These are phyloP conservation scores for Lasiodiplodia theobromae DNA, from an alignment of 2,329 filamentous ascomycete species.

Conservation along the genomic window DNA sequence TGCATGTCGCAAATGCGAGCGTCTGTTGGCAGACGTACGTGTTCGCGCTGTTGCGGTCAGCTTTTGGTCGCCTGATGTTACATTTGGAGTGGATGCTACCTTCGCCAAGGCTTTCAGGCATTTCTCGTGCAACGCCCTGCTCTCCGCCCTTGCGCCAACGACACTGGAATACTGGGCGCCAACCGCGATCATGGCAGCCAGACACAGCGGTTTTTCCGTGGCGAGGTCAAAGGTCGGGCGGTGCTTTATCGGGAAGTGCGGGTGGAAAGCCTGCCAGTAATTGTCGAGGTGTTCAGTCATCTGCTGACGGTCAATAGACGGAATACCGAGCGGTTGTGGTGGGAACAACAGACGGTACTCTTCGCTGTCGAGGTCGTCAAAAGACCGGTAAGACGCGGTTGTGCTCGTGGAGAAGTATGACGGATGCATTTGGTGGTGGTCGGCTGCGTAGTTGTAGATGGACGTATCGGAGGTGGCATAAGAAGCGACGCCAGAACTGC, in stretches of 20 bases:
- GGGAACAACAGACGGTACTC: constrained; percentile 45
- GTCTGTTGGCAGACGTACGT: constrained; percentile 29
- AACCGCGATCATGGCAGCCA: constrained; percentile 53
- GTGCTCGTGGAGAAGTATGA: constrained; percentile 26
- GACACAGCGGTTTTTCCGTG: constrained; percentile 51
- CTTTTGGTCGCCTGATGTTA: background rate
- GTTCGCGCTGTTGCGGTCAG: constrained; percentile 31
- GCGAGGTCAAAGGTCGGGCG: constrained; percentile 47
- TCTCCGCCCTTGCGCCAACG: constrained; percentile 43
- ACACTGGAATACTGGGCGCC: constrained; percentile 50
- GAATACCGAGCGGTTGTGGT: constrained; percentile 44
- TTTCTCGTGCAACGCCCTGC: constrained; percentile 49
- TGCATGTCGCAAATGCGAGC: constrained; percentile 52
- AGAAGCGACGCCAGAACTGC: constrained; percentile 26
- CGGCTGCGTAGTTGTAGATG: constrained; percentile 28
- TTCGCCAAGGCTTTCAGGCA: constrained; percentile 51
- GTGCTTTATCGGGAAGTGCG: constrained; percentile 54
- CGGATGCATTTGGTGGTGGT: constrained; percentile 26
- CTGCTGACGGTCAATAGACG: constrained; percentile 29
- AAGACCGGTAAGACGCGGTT: constrained; percentile 38
- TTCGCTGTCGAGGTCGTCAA: constrained; percentile 46
- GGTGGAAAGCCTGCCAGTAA: constrained; percentile 56
- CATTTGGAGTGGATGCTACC: constrained; percentile 31
- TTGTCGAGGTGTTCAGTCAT: constrained; percentile 52
- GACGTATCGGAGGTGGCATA: constrained; percentile 30